Evolutionary conservation across 2,329 filamentous ascomycete species (phyloP), one percentile per base, ranked within the genome.

Genomic region (Aspergillus novoparasiticus): DNA sequence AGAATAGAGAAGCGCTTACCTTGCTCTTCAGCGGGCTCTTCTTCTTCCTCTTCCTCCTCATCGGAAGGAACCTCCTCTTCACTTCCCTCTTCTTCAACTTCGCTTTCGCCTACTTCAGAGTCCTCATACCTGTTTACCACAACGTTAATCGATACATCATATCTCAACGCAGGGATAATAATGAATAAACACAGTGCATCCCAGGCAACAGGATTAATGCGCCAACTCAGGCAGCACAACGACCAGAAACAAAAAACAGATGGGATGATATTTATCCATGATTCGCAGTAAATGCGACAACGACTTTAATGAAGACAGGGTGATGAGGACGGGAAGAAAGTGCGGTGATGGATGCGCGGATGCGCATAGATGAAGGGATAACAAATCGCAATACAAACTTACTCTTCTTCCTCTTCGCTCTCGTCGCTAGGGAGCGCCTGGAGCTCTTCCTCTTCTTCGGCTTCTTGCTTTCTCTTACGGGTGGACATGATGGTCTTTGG

Each of bases 321-420:
- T 28, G 39, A 43, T 9, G 58, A 54, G 30, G 26, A 50, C 28
- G 45, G 34, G 34, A 16, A 19, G 28, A 51, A n/a, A 14, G 21
- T 2, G 21, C 23, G 45, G 28, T 8, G 45, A 26, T 19, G 23
- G 51, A 21, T n/a, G 58, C 34, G 58, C 54, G n/a, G 30, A 28
- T 30, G 26, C 26, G 46, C 46, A 50, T 50, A 28, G 46, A 30
- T 50, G 26, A 28, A 28, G 26, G 23, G 23, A 30, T 8, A 26
- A 2, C 19, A 23, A 50, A 50, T n/a, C 46, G 46, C 26, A 50
- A 30, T 50, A 30, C 58, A 32, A n/a, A 73, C 77, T 78, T 74
- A 82, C 80, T 83, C 81, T 70, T 83, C 81, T 76, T 83, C 81
- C 62, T 82, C 82, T 64, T 82, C 81, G 36, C 82, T 81, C 53